Evolutionary conservation across 306 rosid species (phyloP).

Genomic region (Gillenia trifoliata): DNA sequence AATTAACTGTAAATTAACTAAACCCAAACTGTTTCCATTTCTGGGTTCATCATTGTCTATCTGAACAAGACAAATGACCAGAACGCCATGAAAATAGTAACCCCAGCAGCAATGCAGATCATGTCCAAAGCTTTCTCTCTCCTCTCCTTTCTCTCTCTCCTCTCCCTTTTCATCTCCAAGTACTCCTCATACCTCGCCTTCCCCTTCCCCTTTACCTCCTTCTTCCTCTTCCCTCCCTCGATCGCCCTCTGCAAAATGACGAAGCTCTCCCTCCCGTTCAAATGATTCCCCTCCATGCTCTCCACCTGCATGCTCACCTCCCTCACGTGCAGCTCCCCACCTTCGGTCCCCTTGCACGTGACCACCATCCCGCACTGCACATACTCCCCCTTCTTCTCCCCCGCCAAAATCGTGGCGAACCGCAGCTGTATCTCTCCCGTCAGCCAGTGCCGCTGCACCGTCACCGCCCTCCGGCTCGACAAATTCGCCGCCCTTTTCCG

Average conservation of each 20-base stretch:
- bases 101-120: constrained; percentile 34
- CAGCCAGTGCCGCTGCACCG: constrained; percentile 58
- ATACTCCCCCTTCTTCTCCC: constrained; percentile 8
- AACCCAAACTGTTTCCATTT: background rate
- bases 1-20: background rate
- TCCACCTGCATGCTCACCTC: constrained; percentile 62
- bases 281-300: constrained; percentile 65
- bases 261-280: constrained; percentile 61
- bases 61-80: constrained; percentile 30
- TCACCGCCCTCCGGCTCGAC: constrained; percentile 57
- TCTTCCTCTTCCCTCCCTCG: constrained; percentile 35
- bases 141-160: constrained; percentile 33
- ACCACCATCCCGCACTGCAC: constrained; percentile 54
- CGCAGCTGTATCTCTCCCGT: constrained; percentile 48
- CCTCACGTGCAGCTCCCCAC: constrained; percentile 53
- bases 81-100: constrained; percentile 34
- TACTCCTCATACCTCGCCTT: constrained; percentile 37
- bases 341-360: constrained; percentile 50
- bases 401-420: constrained; percentile 40
- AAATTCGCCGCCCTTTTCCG: constrained; percentile 52
- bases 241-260: constrained; percentile 49
- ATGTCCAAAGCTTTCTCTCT: constrained; percentile 50
- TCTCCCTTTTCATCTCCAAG: constrained; percentile 32
- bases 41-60: background rate
- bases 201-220: constrained; percentile 30